A percentile compares a stretch with the other conserved stretches of the same genome.
phyloP scores from a whole-genome alignment of 139 green algal species.

The Chlamydomonas sp. region DNA sequence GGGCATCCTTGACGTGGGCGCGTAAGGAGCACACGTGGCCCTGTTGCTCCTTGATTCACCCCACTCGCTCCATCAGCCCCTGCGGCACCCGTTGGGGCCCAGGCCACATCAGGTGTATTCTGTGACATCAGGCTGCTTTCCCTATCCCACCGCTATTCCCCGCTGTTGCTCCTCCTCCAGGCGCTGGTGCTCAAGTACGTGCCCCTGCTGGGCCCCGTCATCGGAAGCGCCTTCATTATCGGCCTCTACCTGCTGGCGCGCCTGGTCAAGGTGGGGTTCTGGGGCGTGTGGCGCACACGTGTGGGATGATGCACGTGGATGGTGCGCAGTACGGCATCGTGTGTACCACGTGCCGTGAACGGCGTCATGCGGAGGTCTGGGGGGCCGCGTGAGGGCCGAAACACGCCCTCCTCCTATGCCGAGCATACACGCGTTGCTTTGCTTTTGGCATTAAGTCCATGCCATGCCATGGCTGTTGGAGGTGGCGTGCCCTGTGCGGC shows the following conservation, averaged over 20 bases:
- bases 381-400: too few species aligned
- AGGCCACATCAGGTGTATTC: not conserved
- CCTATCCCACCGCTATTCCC: not conserved
- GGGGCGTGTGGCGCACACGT: not conserved
- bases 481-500: too few species aligned
- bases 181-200: constrained; percentile 58
- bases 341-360: too few species aligned
- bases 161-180: constrained; percentile 12
- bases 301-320: too few species aligned
- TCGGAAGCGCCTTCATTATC: constrained; percentile 66
- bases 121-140: not conserved
- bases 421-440: too few species aligned
- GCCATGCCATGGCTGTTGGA: too few species aligned
- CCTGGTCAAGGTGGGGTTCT: constrained; percentile 42
- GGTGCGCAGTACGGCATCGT: too few species aligned
- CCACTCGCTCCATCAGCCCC: not conserved
- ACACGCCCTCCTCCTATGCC: too few species aligned
- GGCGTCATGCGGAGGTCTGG: too few species aligned
- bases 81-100: not conserved
- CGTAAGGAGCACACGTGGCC: too few species aligned
- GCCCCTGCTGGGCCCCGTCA: constrained; percentile 63
- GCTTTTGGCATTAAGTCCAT: too few species aligned
- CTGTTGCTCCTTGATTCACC: not conserved
- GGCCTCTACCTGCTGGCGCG: constrained; percentile 65
- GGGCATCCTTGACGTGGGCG: too few species aligned